Percentiles rank a stretch among this genome's conserved stretches.
Conservation (phyloP, 108 stramenopile genomes). For the Epithemia pelagica region DNA sequence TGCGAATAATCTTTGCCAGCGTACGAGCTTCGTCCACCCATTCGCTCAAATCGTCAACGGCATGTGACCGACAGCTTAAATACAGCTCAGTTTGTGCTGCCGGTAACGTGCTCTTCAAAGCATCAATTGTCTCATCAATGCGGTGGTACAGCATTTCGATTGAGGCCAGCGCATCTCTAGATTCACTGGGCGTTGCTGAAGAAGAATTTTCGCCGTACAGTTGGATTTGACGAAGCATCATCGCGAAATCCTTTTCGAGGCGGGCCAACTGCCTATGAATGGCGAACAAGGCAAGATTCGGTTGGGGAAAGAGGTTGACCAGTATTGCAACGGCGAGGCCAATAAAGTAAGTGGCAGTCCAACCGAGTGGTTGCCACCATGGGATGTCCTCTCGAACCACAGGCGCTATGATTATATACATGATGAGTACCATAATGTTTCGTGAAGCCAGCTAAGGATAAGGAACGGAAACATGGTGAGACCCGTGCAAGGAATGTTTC, state of each 20-base stretch:
- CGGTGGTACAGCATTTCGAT: slow-evolving; percentile 28
- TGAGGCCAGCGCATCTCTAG: slow-evolving; percentile 21
- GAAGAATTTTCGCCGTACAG: slow-evolving; percentile 14
- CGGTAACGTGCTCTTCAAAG: slow-evolving; percentile 14
- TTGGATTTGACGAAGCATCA: slow-evolving; percentile 13
- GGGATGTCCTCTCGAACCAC: slow-evolving; percentile 8
- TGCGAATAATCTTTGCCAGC: neutral
- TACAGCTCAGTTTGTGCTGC: slow-evolving; percentile 16
- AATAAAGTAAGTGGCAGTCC: slow-evolving; percentile 23
- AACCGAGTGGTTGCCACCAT: slow-evolving; percentile 19
- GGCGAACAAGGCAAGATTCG: slow-evolving; percentile 23
- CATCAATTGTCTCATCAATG: slow-evolving; percentile 8
- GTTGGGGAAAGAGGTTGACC: slow-evolving; percentile 19
- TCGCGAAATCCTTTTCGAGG: slow-evolving; percentile 15
- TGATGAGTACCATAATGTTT: slow-evolving; percentile 22
- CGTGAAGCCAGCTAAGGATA: slow-evolving; percentile 12
- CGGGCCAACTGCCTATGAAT: slow-evolving; percentile 13
- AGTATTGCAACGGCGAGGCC: slow-evolving; percentile 23
- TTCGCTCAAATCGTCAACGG: neutral
- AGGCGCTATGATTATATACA: slow-evolving; percentile 18
- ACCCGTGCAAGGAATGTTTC: no score
- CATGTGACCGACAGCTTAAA: neutral
- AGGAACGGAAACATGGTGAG: no score
- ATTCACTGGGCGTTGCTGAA: slow-evolving; percentile 17
- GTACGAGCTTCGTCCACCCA: neutral